Percentiles rank a stretch among this genome's conserved stretches.
These are phyloP conservation scores for Kockiozyma suomiensis DNA, from an alignment of 805 yeast species.

Conservation along the genomic window DNA sequence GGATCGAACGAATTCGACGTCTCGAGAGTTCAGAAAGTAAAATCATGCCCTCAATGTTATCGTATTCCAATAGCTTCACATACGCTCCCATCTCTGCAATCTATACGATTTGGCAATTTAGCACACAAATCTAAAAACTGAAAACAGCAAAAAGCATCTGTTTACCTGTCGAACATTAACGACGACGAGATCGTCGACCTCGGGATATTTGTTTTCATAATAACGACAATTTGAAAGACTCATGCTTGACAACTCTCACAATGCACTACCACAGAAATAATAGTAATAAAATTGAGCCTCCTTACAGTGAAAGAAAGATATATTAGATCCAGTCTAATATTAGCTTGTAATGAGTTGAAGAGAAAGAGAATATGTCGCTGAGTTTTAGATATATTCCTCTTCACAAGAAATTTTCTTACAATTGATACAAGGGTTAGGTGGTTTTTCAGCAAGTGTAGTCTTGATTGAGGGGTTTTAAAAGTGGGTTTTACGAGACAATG, in stretches of 20 bases:
- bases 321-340: too few species aligned
- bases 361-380: too few species aligned
- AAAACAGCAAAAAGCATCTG: background rate
- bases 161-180: conserved; percentile 85
- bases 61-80: conserved; percentile 92
- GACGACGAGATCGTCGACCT: conserved; percentile 98
- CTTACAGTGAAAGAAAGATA: too few species aligned
- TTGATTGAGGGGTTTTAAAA: background rate
- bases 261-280: background rate
- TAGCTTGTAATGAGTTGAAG: too few species aligned
- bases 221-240: conserved; percentile 90
- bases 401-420: background rate
- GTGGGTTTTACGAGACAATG: background rate
- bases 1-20: conserved; percentile 98
- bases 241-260: conserved; percentile 48
- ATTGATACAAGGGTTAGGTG: background rate
- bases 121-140: background rate
- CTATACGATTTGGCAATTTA: conserved; percentile 9
- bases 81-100: conserved; percentile 99
- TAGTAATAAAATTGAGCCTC: background rate
- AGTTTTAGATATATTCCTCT: background rate
- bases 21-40: conserved; percentile 92
- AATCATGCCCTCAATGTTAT: conserved; percentile 98
- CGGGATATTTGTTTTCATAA: conserved; percentile 98
- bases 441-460: background rate